These are phyloP conservation scores for Hypoxylon lenormandii DNA, from an alignment of 495 filamentous ascomycete genomes.

Conservation along the genomic window DNA sequence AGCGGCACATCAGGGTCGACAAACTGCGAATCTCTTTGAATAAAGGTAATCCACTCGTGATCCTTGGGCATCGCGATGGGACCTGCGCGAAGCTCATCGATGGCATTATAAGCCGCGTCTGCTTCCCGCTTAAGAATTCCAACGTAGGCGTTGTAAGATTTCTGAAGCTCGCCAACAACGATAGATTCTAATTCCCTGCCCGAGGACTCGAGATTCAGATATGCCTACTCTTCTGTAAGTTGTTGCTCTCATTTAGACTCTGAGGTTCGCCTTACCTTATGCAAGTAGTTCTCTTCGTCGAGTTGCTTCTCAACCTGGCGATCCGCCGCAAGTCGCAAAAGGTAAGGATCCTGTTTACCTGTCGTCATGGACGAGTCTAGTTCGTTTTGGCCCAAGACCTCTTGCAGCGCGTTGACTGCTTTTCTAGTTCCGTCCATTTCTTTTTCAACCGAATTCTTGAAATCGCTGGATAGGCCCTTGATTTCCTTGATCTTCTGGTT, in stretches of 20 bases:
- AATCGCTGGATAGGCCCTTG: slow-evolving; percentile 88
- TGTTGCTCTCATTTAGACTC: not conserved
- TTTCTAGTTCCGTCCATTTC: slow-evolving; percentile 77
- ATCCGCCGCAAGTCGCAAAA: slow-evolving; percentile 85
- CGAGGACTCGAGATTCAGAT: slow-evolving; percentile 92
- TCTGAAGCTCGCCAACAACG: slow-evolving; percentile 95
- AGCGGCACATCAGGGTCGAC: slow-evolving; percentile 86
- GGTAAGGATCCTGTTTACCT: slow-evolving; percentile 90
- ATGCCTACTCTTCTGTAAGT: slow-evolving; percentile 72
- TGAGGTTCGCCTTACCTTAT: slow-evolving; percentile 71
- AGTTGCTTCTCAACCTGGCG: slow-evolving; percentile 89
- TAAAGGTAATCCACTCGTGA: slow-evolving; percentile 86
- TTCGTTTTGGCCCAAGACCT: slow-evolving; percentile 80
- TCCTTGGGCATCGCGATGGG: slow-evolving; percentile 92
- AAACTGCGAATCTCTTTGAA: slow-evolving; percentile 84
- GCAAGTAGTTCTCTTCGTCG: slow-evolving; percentile 96
- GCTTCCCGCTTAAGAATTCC: slow-evolving; percentile 89
- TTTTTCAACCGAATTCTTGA: slow-evolving; percentile 88
- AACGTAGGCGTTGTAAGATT: slow-evolving; percentile 92
- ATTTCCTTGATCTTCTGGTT: slow-evolving; percentile 98
- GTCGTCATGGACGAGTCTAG: slow-evolving; percentile 77
- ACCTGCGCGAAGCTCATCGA: slow-evolving; percentile 84
- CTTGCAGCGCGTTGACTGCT: slow-evolving; percentile 81
- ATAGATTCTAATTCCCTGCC: slow-evolving; percentile 95
- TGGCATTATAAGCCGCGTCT: slow-evolving; percentile 78